Percentiles rank a stretch among this genome's conserved stretches.
Conservation (phyloP, 176 grass and related monocot species). For the Chloris gayana region DNA sequence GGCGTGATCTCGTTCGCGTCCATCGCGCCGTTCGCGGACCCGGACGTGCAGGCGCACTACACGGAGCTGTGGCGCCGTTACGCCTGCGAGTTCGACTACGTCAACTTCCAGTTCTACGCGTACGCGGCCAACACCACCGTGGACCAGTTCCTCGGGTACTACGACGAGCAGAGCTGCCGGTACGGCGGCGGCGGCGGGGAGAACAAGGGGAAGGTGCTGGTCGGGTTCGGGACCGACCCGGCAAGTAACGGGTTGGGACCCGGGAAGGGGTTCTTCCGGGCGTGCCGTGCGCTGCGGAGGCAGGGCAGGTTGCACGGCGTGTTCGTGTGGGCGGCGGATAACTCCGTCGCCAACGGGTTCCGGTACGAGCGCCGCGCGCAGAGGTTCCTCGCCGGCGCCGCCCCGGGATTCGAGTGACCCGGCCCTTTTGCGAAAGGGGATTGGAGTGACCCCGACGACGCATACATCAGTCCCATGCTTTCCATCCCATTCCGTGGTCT, state of each 20-base stretch:
- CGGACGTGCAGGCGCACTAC: constrained; percentile 45
- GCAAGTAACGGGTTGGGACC: constrained; percentile 14
- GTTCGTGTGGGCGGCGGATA: constrained; percentile 46
- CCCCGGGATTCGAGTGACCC: neutral
- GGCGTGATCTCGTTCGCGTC: constrained; percentile 53
- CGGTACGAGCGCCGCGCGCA: constrained; percentile 38
- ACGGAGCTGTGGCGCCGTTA: constrained; percentile 40
- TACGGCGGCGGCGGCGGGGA: constrained; percentile 30
- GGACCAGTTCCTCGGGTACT: constrained; percentile 42
- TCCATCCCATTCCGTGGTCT: too few species aligned
- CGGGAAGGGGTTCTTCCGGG: constrained; percentile 47
- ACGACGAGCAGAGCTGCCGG: constrained; percentile 38
- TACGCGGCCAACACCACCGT: constrained; percentile 51
- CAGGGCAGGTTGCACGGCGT: constrained; percentile 42
- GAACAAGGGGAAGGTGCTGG: constrained; percentile 39
- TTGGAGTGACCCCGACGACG: too few species aligned
- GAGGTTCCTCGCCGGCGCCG: constrained; percentile 36
- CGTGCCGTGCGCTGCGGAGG: constrained; percentile 38
- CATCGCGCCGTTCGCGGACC: constrained; percentile 50
- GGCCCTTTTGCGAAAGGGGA: too few species aligned
- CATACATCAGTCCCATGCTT: too few species aligned
- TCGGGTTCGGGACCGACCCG: constrained; percentile 38
- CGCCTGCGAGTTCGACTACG: constrained; percentile 42
- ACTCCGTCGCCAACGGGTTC: constrained; percentile 28
- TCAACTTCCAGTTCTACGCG: constrained; percentile 71